Base-by-base conservation (phyloP, 306 rosid genomes). In the Vicia villosa region DNA sequence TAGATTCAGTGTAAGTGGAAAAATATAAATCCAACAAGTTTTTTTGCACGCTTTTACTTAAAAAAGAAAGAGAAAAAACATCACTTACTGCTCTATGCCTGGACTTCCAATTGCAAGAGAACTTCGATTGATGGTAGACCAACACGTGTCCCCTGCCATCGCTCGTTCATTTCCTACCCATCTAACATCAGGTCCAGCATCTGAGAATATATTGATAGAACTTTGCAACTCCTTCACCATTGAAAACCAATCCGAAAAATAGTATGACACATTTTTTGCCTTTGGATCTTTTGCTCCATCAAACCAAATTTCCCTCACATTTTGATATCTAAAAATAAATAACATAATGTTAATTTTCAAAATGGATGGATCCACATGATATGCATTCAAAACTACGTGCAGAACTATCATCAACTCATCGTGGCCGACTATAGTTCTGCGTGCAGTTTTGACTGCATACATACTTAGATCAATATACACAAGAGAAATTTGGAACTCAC, bases 101-200 rank as follows among this genome's bases (percentile, higher is more conserved):
- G 87, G 57, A 22, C 43, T 59, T 74, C 98, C 98, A 36, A 93
- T 93, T 47, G 96, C 70, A 10, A 93, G 83, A 30, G 83, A 81
- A 74, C 78, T 85, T 82, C 86, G 72, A 62, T 93, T 90, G 43
- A 93, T 78, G 65, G 85, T 81, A 8, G 98, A 93, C 97, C 97
- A 93, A 70, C 91, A 90, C 0, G 94, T 80, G 41, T 69, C 56
- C 21, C 90, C 94, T 51, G 97, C 96, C 30, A 36, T 67, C 0
- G 91, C 98, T 0, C 67, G 16, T 78, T 90, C 94, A 30, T 78
- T 67, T 55, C 97, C 98, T 19, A 93, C 91, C 97, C 98, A 93
- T 80, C 98, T 80, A 32, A 93, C 87, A 40, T 90, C 94, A 2
- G 94, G 94, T n/a, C 96, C 98, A 19, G 97, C 98, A 40, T 93